Conservation (phyloP, 148 eudicot genomes). For the Camellia sinensis region DNA sequence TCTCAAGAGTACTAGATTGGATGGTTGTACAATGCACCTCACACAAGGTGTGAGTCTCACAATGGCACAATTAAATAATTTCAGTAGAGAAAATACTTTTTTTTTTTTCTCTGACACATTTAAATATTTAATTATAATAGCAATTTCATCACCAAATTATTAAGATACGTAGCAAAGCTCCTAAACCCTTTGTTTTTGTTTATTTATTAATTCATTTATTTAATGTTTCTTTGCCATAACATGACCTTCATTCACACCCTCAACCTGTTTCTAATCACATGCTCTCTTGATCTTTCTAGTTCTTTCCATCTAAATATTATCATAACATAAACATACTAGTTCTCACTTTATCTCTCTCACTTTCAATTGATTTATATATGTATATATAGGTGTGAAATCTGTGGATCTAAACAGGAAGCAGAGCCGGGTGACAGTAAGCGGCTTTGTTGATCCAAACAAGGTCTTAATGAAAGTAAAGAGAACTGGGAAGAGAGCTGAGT, state of each 20-base stretch:
- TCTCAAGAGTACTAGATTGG: neutral
- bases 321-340: neutral
- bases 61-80: neutral
- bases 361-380: neutral
- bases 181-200: neutral
- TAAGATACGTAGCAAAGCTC: neutral
- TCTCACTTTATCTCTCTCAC: neutral
- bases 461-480: constrained; percentile 68
- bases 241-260: neutral
- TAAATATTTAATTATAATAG: neutral
- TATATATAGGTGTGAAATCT: constrained; percentile 53
- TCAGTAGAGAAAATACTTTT: neutral
- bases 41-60: no score
- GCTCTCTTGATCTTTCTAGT: neutral
- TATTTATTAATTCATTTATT: no score
- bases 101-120: neutral
- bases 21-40: no score
- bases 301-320: neutral
- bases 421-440: constrained; percentile 67
- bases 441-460: constrained; percentile 69
- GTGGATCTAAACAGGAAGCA: constrained; percentile 63
- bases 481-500: constrained; percentile 84
- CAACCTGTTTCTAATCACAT: neutral
- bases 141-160: neutral
- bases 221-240: neutral